phyloP scores from a whole-genome alignment of 805 yeast genomes.

The Ogataea ganodermae region DNA sequence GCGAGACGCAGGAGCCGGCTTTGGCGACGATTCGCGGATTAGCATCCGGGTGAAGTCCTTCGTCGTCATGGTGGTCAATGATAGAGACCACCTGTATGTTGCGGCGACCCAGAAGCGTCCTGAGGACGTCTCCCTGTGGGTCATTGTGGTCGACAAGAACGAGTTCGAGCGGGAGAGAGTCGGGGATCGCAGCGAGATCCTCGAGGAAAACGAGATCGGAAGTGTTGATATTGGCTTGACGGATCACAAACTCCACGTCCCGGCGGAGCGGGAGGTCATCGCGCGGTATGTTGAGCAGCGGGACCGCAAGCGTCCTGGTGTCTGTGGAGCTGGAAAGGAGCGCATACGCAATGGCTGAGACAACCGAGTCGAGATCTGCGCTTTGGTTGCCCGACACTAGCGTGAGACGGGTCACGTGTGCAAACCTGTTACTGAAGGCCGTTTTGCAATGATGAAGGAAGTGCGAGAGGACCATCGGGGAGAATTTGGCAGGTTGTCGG shows the following conservation, averaged over 20 bases:
- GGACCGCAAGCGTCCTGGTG: conserved; percentile 45
- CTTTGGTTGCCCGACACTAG: conserved; percentile 82
- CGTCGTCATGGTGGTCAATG: conserved; percentile 89
- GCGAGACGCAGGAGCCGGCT: conserved; percentile 78
- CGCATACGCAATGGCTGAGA: conserved; percentile 73
- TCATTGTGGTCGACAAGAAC: conserved; percentile 83
- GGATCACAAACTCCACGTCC: conserved; percentile 63
- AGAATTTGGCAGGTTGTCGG: background rate
- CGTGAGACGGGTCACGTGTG: conserved; percentile 12
- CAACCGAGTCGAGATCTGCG: conserved; percentile 86
- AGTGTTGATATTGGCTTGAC: conserved; percentile 45
- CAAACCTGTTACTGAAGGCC: conserved; percentile 1
- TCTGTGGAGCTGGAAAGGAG: conserved; percentile 40
- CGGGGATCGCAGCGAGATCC: conserved; percentile 47
- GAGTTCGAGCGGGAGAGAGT: conserved; percentile 38
- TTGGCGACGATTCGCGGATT: conserved; percentile 61
- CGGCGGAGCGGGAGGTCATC: conserved; percentile 68
- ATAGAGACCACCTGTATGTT: conserved; percentile 51
- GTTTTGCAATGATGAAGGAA: conserved; percentile 1
- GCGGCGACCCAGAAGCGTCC: conserved; percentile 27
- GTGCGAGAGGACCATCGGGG: background rate
- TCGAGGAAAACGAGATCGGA: conserved; percentile 64
- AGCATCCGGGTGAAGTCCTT: conserved; percentile 47
- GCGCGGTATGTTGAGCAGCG: conserved; percentile 71
- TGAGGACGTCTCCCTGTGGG: conserved; percentile 52